phyloP scores from a whole-genome alignment of 2,329 filamentous ascomycete genomes.

The Diplodia corticola region DNA sequence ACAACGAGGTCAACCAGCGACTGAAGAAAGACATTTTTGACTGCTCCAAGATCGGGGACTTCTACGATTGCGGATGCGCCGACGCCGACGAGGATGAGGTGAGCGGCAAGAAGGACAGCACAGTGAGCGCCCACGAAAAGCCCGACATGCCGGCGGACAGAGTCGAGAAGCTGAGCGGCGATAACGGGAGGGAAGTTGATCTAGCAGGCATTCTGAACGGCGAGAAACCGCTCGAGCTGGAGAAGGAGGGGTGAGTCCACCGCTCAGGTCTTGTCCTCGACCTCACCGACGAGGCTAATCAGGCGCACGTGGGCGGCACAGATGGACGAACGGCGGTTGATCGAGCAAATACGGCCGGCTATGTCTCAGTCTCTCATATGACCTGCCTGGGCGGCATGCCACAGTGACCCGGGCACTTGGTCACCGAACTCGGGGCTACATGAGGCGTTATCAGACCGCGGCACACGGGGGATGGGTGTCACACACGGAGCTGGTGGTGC shows the following conservation, averaged over 20 bases:
- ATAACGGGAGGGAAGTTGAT: slow-evolving; percentile 34
- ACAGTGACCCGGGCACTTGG: neutral
- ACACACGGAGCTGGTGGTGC: neutral
- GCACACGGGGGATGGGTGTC: slow-evolving; percentile 8
- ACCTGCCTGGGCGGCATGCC: slow-evolving; percentile 10
- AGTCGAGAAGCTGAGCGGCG: slow-evolving; percentile 31
- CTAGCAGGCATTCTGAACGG: slow-evolving; percentile 24
- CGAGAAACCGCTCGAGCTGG: slow-evolving; percentile 24
- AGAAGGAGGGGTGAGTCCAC: slow-evolving; percentile 29
- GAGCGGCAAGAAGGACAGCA: slow-evolving; percentile 22
- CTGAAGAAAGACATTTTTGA: slow-evolving; percentile 63
- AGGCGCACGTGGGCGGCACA: slow-evolving; percentile 20
- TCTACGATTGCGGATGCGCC: slow-evolving; percentile 66
- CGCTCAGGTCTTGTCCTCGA: neutral
- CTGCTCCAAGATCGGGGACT: slow-evolving; percentile 64
- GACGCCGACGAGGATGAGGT: slow-evolving; percentile 46
- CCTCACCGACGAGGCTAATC: slow-evolving; percentile 4
- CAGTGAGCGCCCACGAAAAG: slow-evolving; percentile 26
- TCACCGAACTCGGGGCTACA: neutral
- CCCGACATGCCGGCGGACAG: slow-evolving; percentile 32
- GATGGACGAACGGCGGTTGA: slow-evolving; percentile 22
- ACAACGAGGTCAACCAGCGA: slow-evolving; percentile 66
- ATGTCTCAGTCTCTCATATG: slow-evolving; percentile 15
- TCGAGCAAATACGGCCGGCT: neutral
- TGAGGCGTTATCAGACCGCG: slow-evolving; percentile 7